These are phyloP conservation scores for Pestalotiopsis sp. DNA, from an alignment of 2,329 filamentous ascomycete species.

Conservation along the genomic window DNA sequence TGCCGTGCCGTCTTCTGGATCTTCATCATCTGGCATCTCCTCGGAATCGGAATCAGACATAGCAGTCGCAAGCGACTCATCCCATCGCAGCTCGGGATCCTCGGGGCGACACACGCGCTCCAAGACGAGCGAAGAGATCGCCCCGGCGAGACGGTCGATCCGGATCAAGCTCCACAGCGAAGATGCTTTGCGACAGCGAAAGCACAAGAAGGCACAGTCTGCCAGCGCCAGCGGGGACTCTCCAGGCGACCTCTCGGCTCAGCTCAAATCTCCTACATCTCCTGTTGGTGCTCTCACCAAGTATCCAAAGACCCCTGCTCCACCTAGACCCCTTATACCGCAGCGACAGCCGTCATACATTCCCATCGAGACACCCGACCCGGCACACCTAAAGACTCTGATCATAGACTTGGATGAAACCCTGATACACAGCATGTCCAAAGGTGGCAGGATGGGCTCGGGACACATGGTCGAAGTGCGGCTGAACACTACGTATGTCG, in stretches of 20 bases:
- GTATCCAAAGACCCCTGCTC: conserved; percentile 87
- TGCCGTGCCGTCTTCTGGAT: conserved; percentile 43
- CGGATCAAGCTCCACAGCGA: conserved; percentile 86
- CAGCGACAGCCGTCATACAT: conserved; percentile 88
- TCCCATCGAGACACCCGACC: conserved; percentile 55
- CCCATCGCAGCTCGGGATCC: conserved; percentile 28
- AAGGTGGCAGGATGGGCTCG: conserved; percentile 91
- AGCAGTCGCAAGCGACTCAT: conserved; percentile 34
- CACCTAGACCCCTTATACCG: conserved; percentile 87
- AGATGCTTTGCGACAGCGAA: conserved; percentile 72
- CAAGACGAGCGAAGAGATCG: conserved; percentile 68
- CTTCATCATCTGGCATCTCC: conserved; percentile 66
- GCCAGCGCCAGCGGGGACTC: conserved; percentile 43
- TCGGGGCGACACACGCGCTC: conserved; percentile 60
- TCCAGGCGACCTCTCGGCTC: conserved; percentile 67
- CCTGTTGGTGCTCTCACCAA: conserved; percentile 77
- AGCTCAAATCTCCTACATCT: conserved; percentile 92
- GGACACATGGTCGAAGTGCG: conserved; percentile 99
- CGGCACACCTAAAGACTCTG: conserved; percentile 81
- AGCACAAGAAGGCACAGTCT: conserved; percentile 65
- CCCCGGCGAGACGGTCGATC: conserved; percentile 76
- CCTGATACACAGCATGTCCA: conserved; percentile 96
- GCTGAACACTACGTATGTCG: conserved; percentile 72
- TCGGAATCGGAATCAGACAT: conserved; percentile 73
- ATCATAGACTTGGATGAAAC: conserved; percentile 97